Base-by-base conservation (phyloP, 1,284 basidiomycete species). In the Cryptococcus jaspeensis region DNA sequence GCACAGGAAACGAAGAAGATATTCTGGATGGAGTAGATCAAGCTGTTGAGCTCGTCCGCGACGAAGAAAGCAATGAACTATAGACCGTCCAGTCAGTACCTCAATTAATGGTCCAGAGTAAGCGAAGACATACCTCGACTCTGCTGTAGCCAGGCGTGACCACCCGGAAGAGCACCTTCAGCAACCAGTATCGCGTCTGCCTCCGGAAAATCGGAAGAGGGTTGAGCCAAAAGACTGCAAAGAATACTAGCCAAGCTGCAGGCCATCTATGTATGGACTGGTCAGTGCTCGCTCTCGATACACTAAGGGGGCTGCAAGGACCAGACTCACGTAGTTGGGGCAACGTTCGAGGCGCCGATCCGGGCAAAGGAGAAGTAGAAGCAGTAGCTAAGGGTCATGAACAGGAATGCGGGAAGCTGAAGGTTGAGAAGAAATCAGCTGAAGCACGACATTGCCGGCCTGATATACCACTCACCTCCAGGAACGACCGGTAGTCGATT, bases 351-450 rank as follows among this genome's bases (percentile, higher is more conserved):
- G 3, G 78, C 69, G 1, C 85, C 87, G 15, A 88, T 79, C 5
- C 81, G 82, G 46, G 84, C 75, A 72, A 94, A 92, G 2, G 90
- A 89, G 44, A 96, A 80, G 85, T 87, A 93, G 73, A 95, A 92
- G 42, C 87, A 86, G 66, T 87, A 88, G 55, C 83, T 85, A 1
- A 97, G 82, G 0, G 87, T 82, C n/a, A 85, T 79, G 45, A 94
- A 81, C 18, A 95, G 75, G 59, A 93, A 81, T 13, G 87, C 81
- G 0, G 94, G 93, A 18, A 91, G 83, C 88, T 94, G 66, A 11
- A 32, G 16, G 11, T 5, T 28, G n/a, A 18, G 43, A n/a, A 54
- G 52, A 25, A 15, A 32, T 58, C 15, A 51, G 44, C 22, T 37
- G 12, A 12, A 11, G 54, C 39, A 56, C n/a, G 18, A 20, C 9